These are phyloP conservation scores for Edaphochlamys debaryana DNA, from an alignment of 139 green algal genomes.

Conservation along the genomic window DNA sequence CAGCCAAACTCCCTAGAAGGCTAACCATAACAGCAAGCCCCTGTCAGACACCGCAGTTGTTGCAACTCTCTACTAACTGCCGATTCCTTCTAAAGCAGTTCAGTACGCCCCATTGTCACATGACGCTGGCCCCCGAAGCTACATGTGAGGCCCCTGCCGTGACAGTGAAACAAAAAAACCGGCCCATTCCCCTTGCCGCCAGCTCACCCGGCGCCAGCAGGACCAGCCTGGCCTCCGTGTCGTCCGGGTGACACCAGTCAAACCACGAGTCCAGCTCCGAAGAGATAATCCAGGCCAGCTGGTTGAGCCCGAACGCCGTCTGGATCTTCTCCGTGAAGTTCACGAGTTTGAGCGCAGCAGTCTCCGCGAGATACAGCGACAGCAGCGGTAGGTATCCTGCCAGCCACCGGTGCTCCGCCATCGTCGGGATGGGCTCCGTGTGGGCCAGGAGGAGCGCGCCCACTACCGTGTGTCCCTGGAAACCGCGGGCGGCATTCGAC, in stretches of 20 bases:
- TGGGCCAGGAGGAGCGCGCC: slow-evolving; percentile 39
- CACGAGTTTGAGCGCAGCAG: slow-evolving; percentile 22
- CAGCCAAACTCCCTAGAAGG: no score
- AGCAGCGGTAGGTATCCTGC: slow-evolving; percentile 24
- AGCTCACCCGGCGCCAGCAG: slow-evolving; percentile 37
- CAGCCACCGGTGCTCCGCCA: slow-evolving; percentile 37
- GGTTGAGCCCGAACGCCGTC: slow-evolving; percentile 30
- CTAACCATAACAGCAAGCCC: no score
- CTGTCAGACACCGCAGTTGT: no score
- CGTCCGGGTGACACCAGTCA: slow-evolving; percentile 47
- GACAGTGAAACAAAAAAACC: no score
- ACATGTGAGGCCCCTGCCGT: no score
- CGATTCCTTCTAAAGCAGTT: no score
- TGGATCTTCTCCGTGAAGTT: slow-evolving; percentile 48
- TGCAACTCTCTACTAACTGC: no score
- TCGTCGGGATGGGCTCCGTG: slow-evolving; percentile 32
- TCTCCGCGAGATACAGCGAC: slow-evolving; percentile 38
- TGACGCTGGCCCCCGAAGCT: no score
- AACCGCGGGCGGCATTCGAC: no score
- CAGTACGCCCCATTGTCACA: no score
- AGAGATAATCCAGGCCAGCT: slow-evolving; percentile 36
- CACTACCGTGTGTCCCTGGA: slow-evolving; percentile 29
- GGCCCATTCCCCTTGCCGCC: no score
- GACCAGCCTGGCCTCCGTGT: slow-evolving; percentile 43
- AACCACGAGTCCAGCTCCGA: slow-evolving; percentile 41